Conservation (phyloP, 148 eudicot species). For the Silene conica region DNA sequence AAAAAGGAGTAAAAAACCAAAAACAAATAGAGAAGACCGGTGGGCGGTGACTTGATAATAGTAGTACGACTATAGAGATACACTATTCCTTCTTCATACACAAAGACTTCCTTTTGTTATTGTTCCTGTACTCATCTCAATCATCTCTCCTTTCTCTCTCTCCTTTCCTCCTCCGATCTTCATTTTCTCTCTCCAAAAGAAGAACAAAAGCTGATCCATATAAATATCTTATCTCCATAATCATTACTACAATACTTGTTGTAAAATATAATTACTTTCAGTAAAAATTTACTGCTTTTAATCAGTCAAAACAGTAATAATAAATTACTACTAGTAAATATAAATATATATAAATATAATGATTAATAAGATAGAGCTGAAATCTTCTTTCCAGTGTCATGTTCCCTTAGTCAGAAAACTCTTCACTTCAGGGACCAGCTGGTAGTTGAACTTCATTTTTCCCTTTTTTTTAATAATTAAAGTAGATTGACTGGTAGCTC, state of each 20-base stretch:
- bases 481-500: slow-evolving; percentile 63
- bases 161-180: not conserved
- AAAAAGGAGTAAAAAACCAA: too few species aligned
- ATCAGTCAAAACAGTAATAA: not conserved
- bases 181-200: not conserved
- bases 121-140: not conserved
- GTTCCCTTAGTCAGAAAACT: slow-evolving; percentile 24
- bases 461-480: not conserved
- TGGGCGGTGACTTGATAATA: not conserved
- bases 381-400: slow-evolving; percentile 17
- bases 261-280: too few species aligned
- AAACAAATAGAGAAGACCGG: not conserved
- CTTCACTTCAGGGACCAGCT: slow-evolving; percentile 41
- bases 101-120: not conserved
- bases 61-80: too few species aligned
- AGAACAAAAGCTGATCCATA: not conserved
- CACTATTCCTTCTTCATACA: not conserved
- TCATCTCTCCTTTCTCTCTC: slow-evolving; percentile 8
- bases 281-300: not conserved
- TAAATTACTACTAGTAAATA: not conserved
- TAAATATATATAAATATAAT: not conserved
- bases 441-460: slow-evolving; percentile 33
- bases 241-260: too few species aligned
- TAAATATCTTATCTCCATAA: not conserved
- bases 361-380: slow-evolving; percentile 18